A percentile compares a stretch with the other conserved stretches of the same genome.
phyloP scores from a whole-genome alignment of 768 basidiomycete species.

The Suillus variegatus region DNA sequence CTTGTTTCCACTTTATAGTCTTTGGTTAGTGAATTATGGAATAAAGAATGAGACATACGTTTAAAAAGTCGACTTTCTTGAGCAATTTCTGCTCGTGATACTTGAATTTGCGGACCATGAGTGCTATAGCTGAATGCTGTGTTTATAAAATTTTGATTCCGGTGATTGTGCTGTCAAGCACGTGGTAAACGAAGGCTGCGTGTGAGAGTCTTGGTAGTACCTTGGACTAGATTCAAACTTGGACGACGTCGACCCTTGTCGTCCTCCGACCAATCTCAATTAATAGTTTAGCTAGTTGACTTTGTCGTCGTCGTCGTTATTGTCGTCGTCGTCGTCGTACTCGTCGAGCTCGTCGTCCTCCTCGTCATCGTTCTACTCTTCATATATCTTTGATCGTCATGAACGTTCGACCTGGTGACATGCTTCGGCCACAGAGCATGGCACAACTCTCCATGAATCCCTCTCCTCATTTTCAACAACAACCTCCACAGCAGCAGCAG shows the following conservation, averaged over 20 bases:
- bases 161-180: conserved; percentile 17
- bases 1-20: conserved; percentile 84
- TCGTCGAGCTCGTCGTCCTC: neutral
- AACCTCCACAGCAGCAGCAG: conserved; percentile 36
- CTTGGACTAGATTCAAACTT: conserved; percentile 15
- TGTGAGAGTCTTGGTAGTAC: conserved; percentile 13
- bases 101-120: conserved; percentile 91
- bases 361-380: conserved; percentile 7
- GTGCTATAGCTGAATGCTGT: neutral
- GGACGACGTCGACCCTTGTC: conserved; percentile 8
- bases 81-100: conserved; percentile 94
- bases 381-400: conserved; percentile 31
- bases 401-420: conserved; percentile 51
- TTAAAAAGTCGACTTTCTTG: conserved; percentile 96
- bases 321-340: neutral
- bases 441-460: conserved; percentile 37
- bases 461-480: conserved; percentile 39
- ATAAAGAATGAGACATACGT: conserved; percentile 48
- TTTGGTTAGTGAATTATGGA: neutral
- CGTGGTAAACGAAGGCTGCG: conserved; percentile 32
- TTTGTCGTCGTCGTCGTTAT: neutral
- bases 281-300: conserved; percentile 1
- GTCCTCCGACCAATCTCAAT: neutral
- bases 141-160: conserved; percentile 4
- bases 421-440: conserved; percentile 47